phyloP scores from a whole-genome alignment of 2,329 filamentous ascomycete species.

The Hyphodiscus sp. region DNA sequence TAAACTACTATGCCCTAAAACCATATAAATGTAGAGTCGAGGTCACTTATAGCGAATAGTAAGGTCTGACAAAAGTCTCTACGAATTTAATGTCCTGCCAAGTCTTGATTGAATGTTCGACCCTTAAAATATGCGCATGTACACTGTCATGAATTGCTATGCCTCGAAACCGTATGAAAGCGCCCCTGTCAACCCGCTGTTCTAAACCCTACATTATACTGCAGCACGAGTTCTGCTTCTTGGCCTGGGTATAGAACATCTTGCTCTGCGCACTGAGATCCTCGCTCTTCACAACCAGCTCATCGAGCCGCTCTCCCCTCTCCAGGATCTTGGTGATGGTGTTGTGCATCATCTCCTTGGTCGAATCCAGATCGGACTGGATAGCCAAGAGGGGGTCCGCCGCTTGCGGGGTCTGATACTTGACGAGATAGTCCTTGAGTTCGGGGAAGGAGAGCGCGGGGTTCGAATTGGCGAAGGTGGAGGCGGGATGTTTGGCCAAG shows the following conservation, averaged over 20 bases:
- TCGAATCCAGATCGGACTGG: slow-evolving; percentile 94
- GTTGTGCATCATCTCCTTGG: slow-evolving; percentile 95
- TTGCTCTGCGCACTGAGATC: slow-evolving; percentile 87
- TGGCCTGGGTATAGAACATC: slow-evolving; percentile 88
- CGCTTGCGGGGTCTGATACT: slow-evolving; percentile 65
- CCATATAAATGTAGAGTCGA: slow-evolving; percentile 12
- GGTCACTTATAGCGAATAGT: background rate
- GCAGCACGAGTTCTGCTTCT: slow-evolving; percentile 77
- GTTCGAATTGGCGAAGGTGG: slow-evolving; percentile 53
- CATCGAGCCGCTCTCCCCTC: slow-evolving; percentile 94
- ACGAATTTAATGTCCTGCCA: background rate
- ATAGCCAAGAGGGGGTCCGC: slow-evolving; percentile 94
- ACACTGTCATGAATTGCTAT: slow-evolving; percentile 16
- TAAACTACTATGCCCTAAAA: slow-evolving; percentile 14
- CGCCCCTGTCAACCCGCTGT: slow-evolving; percentile 8
- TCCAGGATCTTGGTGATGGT: slow-evolving; percentile 86
- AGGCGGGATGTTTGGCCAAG: slow-evolving; percentile 65
- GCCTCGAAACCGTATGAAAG: slow-evolving; percentile 15
- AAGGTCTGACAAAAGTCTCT: background rate
- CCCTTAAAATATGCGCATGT: too few species aligned
- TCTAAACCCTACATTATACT: slow-evolving; percentile 50
- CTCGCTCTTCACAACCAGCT: slow-evolving; percentile 87
- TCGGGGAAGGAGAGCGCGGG: slow-evolving; percentile 58
- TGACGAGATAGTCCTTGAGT: slow-evolving; percentile 70
- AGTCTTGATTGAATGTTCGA: background rate